Conservation (phyloP, 768 basidiomycete genomes). For the Asterophora parasitica region DNA sequence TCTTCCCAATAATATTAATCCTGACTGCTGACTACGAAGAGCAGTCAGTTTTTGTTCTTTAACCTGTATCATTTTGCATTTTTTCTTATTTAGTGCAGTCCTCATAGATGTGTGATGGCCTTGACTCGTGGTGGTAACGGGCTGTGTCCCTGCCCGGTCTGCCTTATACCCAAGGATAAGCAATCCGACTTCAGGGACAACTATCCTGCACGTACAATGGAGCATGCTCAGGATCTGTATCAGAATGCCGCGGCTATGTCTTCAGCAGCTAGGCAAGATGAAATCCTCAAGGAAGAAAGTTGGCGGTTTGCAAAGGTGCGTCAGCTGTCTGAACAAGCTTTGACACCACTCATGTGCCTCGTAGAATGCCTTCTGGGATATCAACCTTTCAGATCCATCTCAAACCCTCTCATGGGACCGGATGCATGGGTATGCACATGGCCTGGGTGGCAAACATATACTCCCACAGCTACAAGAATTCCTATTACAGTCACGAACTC, state of each 20-base stretch:
- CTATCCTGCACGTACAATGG: neutral
- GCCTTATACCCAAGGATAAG: conserved; percentile 17
- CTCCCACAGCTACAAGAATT: conserved; percentile 16
- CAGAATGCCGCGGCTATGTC: conserved; percentile 1
- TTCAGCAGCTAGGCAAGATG: neutral
- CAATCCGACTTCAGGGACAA: conserved; percentile 14
- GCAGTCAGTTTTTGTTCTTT: conserved; percentile 30
- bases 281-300: neutral
- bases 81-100: neutral
- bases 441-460: conserved; percentile 24
- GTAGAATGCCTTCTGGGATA: conserved; percentile 26
- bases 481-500: neutral
- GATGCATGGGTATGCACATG: conserved; percentile 21
- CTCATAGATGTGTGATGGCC: conserved; percentile 3
- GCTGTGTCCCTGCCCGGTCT: conserved; percentile 12
- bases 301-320: neutral
- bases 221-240: conserved; percentile 5
- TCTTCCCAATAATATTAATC: conserved; percentile 35
- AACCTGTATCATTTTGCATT: neutral
- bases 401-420: conserved; percentile 23
- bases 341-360: neutral
- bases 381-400: conserved; percentile 22
- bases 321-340: neutral
- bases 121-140: conserved; percentile 3
- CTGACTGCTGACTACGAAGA: conserved; percentile 42